These are phyloP conservation scores for Eimeria maxima DNA, from an alignment of 169 alveolate species.

Conservation along the genomic window DNA sequence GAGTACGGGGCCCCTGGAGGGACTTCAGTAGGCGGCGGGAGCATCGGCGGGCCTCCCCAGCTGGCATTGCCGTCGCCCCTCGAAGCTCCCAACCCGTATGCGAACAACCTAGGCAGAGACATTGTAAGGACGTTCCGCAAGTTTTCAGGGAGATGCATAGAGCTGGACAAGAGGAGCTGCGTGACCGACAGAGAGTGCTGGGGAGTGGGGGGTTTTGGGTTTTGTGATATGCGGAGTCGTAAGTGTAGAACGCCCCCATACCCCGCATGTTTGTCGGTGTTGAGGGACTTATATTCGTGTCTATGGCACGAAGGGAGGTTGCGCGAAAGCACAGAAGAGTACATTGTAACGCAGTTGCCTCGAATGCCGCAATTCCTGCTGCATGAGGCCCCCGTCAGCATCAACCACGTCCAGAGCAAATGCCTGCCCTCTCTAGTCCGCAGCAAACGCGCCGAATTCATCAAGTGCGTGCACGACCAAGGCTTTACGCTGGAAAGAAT, in stretches of 20 bases:
- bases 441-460: constrained; percentile 6
- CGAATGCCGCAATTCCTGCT: constrained; percentile 16
- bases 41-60: not conserved
- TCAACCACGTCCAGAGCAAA: constrained; percentile 17
- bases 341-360: not conserved
- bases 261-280: constrained; percentile 15
- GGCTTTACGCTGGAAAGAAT: constrained; percentile 48
- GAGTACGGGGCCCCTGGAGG: not conserved
- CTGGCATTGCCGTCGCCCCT: not conserved
- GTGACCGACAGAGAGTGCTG: constrained; percentile 42
- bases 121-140: constrained; percentile 2
- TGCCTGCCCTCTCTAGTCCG: not conserved
- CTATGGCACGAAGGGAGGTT: constrained; percentile 42
- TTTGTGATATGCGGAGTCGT: constrained; percentile 27
- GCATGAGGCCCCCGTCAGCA: constrained; percentile 36
- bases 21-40: not conserved
- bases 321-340: constrained; percentile 7
- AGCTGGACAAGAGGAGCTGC: constrained; percentile 13
- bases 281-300: constrained; percentile 11
- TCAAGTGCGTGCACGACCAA: constrained; percentile 32
- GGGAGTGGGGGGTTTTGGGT: constrained; percentile 55
- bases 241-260: constrained; percentile 25
- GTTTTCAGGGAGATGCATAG: constrained; percentile 22
- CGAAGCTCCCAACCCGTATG: too few species aligned
- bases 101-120: not conserved